A percentile compares a stretch with the other conserved stretches of the same genome.
Conservation (phyloP, 352 stramenopile genomes). For the Phytophthora vignae region DNA sequence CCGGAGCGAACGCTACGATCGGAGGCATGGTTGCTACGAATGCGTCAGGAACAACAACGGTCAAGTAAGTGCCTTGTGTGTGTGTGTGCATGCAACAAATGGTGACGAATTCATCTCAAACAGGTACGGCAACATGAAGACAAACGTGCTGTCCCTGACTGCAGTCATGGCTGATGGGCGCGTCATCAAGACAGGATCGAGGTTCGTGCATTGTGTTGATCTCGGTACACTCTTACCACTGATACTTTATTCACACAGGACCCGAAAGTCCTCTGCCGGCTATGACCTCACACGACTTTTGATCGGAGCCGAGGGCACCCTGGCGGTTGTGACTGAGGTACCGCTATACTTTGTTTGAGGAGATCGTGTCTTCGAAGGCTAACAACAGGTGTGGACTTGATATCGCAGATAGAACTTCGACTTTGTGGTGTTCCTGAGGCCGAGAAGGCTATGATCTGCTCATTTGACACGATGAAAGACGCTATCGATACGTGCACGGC, state of each 20-base stretch:
- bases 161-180: constrained; percentile 90
- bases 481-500: constrained; percentile 77
- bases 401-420: constrained; percentile 81
- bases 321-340: constrained; percentile 94
- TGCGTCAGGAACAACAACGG: constrained; percentile 87
- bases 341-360: background rate
- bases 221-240: background rate
- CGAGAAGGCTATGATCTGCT: constrained; percentile 91
- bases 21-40: constrained; percentile 94
- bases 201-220: constrained; percentile 39
- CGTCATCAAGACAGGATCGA: constrained; percentile 88
- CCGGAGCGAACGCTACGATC: constrained; percentile 94
- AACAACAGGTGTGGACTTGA: constrained; percentile 1
- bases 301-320: constrained; percentile 94
- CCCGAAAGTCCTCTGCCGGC: constrained; percentile 94
- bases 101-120: background rate
- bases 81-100: too few relatives aligned
- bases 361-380: background rate
- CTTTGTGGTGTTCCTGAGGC: constrained; percentile 91
- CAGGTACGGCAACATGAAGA: constrained; percentile 93
- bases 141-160: constrained; percentile 94
- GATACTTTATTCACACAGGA: constrained; percentile 38
- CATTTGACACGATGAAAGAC: constrained; percentile 90
- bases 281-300: constrained; percentile 96
- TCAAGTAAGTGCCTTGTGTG: constrained; percentile 66